Percentiles rank a stretch among this genome's conserved stretches.
Evolutionary conservation across 768 basidiomycete genomes (phyloP).

Genomic region (Ramaria sp.): DNA sequence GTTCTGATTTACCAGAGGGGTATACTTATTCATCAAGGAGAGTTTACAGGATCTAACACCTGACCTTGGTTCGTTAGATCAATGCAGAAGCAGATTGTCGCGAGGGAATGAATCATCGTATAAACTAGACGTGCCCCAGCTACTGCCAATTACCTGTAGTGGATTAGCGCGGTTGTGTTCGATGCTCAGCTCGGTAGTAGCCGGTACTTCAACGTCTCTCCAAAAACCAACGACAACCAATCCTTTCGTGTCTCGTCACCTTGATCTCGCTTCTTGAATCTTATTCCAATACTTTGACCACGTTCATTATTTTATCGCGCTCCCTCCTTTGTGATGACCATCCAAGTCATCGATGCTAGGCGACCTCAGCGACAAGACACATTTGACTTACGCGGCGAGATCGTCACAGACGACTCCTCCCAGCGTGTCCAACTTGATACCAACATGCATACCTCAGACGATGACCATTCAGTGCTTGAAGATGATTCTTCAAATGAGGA

Average conservation of each 20-base stretch:
- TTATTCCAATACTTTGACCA: neutral
- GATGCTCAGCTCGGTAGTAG: neutral
- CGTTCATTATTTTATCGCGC: neutral
- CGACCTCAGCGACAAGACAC: slow-evolving; percentile 42
- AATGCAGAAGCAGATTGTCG: no score
- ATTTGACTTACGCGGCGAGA: slow-evolving; percentile 61
- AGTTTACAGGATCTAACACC: no score
- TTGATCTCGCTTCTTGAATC: neutral
- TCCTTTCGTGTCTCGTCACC: neutral
- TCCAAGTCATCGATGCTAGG: slow-evolving; percentile 8
- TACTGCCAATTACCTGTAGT: no score
- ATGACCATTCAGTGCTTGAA: slow-evolving; percentile 74
- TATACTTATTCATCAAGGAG: no score
- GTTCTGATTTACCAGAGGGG: no score
- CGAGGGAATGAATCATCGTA: no score
- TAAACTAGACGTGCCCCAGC: no score
- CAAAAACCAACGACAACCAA: neutral
- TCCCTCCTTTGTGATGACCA: slow-evolving; percentile 2
- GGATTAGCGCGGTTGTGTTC: no score
- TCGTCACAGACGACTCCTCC: slow-evolving; percentile 40
- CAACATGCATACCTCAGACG: slow-evolving; percentile 44
- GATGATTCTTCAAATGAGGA: slow-evolving; percentile 49
- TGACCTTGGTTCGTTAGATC: no score
- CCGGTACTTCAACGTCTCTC: neutral
- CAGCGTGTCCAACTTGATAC: slow-evolving; percentile 25